A percentile compares a stretch with the other conserved stretches of the same genome.
Evolutionary conservation across 768 basidiomycete genomes (phyloP).

Genomic region (Podaxis mareebaensis): DNA sequence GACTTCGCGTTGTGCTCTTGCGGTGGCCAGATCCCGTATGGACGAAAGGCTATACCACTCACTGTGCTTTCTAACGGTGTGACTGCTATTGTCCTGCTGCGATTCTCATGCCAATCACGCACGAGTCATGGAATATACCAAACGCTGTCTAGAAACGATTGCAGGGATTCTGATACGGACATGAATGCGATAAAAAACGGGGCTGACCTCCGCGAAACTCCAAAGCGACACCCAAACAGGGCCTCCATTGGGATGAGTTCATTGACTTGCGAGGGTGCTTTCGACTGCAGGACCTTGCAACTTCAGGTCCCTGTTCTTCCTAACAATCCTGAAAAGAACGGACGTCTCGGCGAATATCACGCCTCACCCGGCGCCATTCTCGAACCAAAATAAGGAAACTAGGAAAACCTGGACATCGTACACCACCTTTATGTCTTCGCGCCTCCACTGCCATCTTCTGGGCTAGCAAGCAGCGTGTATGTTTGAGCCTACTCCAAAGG

Average conservation of each 20-base stretch:
- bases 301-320: conserved; percentile 18
- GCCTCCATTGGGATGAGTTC: background rate
- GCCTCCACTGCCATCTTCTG: conserved; percentile 34
- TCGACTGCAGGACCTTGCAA: background rate
- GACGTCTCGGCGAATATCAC: conserved; percentile 25
- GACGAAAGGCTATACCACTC: background rate
- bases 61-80: background rate
- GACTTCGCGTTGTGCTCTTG: background rate
- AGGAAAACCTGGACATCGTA: conserved; percentile 34
- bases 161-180: background rate
- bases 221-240: background rate
- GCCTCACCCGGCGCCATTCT: background rate
- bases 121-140: background rate
- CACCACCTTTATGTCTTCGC: conserved; percentile 39
- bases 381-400: background rate
- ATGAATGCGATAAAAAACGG: background rate
- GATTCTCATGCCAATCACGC: background rate
- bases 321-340: conserved; percentile 34
- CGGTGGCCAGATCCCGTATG: background rate
- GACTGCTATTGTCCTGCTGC: background rate
- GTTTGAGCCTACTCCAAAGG: conserved; percentile 41
- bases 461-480: conserved; percentile 36
- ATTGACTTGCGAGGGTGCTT: background rate
- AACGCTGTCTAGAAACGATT: background rate
- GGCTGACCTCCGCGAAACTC: background rate